Evolutionary conservation across 352 stramenopile species (phyloP), one percentile per base, ranked within the genome.

Genomic region (Thalassiosira mediterranea): DNA sequence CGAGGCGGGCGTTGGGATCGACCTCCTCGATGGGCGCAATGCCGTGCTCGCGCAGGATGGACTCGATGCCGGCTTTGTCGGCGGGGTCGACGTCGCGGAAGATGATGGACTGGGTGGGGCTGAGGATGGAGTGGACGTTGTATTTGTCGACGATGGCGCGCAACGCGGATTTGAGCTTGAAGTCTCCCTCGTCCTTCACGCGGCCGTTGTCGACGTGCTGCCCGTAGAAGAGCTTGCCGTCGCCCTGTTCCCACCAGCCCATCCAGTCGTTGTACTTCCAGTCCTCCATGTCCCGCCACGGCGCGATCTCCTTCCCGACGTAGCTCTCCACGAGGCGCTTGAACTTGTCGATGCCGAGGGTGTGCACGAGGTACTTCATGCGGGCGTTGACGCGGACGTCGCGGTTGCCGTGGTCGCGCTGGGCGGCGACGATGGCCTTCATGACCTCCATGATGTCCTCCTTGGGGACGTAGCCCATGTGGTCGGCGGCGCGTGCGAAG

Each of bases 351-450:
- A 98, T 94, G 8, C 96, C 96, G 51, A 98, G 90, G 64, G 97
- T 97, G 84, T 98, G 96, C 4, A 99, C 96, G 19, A 97, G 94
- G 89, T 99, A 98, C 94, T 99, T 99, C 92, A 98, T 98, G 53
- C 96, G 95, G 13, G 95, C 95, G 81, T 98, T 96, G 74, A 97
- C 97, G 62, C 96, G 92, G 72, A 98, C 97, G 80, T 98, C 96
- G 70, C 96, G 92, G 85, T 98, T 97, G 52, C 96, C 96, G 69
- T 97, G 95, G 89, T 98, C 96, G 56, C 96, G 91, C 88, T 98
- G 96, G 29, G 96, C 89, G 3, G 96, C 90, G 64, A 98, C 90
- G 72, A 98, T 94, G 60, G 95, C 94, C 93, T 99, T 97, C 52
- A 95, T 88, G 10, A 97, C 64, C 65, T 95, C 91, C 62, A 95